A percentile compares a stretch with the other conserved stretches of the same genome.
phyloP scores from a whole-genome alignment of 495 filamentous ascomycete genomes.

The Pyrenopolyporus hunteri region DNA sequence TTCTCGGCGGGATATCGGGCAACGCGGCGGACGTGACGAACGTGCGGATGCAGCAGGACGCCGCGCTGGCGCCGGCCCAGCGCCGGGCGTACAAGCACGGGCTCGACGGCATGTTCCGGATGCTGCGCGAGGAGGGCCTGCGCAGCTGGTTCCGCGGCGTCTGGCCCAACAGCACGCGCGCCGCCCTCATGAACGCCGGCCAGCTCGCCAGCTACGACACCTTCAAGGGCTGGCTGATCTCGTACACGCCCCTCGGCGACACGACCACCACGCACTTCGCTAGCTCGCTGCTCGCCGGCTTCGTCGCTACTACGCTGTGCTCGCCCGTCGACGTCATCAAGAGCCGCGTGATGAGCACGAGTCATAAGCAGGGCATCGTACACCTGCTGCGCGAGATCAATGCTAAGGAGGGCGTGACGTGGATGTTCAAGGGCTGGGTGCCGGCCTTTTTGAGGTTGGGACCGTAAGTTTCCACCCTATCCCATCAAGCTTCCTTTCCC shows the following conservation, averaged over 20 bases:
- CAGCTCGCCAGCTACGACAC: conserved; percentile 92
- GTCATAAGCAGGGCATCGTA: conserved; percentile 63
- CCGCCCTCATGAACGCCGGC: conserved; percentile 89
- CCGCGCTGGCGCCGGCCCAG: conserved; percentile 72
- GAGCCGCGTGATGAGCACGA: conserved; percentile 88
- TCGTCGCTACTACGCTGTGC: conserved; percentile 93
- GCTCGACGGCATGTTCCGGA: conserved; percentile 81
- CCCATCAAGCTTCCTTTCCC: background rate
- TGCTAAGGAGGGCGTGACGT: conserved; percentile 76
- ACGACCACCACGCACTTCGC: conserved; percentile 84
- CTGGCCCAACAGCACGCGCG: conserved; percentile 87
- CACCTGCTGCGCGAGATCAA: conserved; percentile 70
- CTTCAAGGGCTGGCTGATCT: conserved; percentile 81
- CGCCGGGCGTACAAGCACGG: conserved; percentile 90
- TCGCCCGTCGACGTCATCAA: conserved; percentile 97
- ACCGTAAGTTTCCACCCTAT: conserved; percentile 56
- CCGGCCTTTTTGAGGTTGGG: conserved; percentile 93
- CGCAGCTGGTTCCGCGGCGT: conserved; percentile 82
- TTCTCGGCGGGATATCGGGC: conserved; percentile 86
- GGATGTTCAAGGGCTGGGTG: conserved; percentile 98
- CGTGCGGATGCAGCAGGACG: conserved; percentile 98
- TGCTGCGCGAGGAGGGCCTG: conserved; percentile 80
- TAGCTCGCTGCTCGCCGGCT: conserved; percentile 83
- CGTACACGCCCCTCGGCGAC: conserved; percentile 72
- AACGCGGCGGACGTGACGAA: conserved; percentile 97